Base-by-base conservation (phyloP, 2,329 filamentous ascomycete species). In the Bipolaris zeicola region DNA sequence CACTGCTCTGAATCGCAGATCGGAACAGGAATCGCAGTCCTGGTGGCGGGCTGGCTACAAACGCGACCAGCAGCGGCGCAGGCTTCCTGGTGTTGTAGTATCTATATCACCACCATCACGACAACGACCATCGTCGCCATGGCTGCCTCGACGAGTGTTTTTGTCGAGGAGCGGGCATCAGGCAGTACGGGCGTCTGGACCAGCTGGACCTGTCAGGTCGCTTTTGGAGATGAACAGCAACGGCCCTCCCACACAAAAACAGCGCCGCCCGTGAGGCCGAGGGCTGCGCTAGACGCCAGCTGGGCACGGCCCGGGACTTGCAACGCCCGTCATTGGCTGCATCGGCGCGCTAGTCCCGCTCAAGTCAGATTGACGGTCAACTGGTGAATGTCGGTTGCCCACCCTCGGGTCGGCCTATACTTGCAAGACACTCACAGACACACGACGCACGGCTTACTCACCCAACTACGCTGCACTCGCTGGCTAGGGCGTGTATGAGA, bases 1-100 rank as follows among this genome's bases (percentile, higher is more conserved):
- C 66, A 48, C 54, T 48, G 57, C 51, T 58, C 64, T 69, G 70
- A 71, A 66, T 72, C 68, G 69, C 65, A 68, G 67, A 70, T 71
- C 65, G 57, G 46, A 43, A 26, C 39, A 24, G 51, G 31, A 33
- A 34, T 49, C 56, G 38, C 44, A 10, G 44, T 36, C 5, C 16
- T 24, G 6, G 16, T 47, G 18, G 26, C 5, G 39, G 26, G 4
- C 8, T 20, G 22, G 22, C n/a, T 14, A 31, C 28, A 10, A 16
- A 16, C 13, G 18, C 18, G 18, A 33, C 14, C 18, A 24, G 28
- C 31, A 13, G n/a, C 10, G 2, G 37, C 18, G 20, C 22, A 14
- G 20, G 42, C 42, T 41, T 10, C 8, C 4, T 18, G 16, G 18
- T 6, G 37, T 39, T 7, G 14, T 37, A 8, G 5, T 7, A 11